These are phyloP conservation scores for Zasmidium angulare DNA, from an alignment of 2,329 filamentous ascomycete species.

Conservation along the genomic window DNA sequence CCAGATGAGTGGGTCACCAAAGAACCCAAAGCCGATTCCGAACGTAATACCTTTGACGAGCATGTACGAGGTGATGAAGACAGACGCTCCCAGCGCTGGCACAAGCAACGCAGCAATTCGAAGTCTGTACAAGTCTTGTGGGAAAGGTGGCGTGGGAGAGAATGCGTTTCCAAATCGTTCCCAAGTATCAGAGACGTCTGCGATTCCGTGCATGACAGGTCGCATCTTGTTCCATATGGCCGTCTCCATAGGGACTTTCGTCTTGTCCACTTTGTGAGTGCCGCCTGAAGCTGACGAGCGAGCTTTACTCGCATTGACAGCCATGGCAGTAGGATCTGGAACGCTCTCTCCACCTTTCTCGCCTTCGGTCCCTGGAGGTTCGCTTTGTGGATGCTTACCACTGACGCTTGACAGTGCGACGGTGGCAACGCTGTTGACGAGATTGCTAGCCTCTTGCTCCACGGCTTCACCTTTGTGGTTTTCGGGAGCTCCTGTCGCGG, in stretches of 20 bases:
- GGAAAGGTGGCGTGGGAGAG: slow-evolving; percentile 51
- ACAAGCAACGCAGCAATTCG: slow-evolving; percentile 48
- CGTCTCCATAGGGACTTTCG: slow-evolving; percentile 73
- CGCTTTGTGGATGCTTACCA: slow-evolving; percentile 71
- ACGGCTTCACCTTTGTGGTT: slow-evolving; percentile 81
- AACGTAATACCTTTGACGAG: slow-evolving; percentile 65
- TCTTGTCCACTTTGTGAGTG: slow-evolving; percentile 65
- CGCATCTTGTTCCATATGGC: slow-evolving; percentile 76
- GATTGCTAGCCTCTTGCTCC: slow-evolving; percentile 78
- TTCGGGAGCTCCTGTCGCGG: slow-evolving; percentile 77
- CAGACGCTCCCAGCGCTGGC: slow-evolving; percentile 43
- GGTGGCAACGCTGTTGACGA: slow-evolving; percentile 70
- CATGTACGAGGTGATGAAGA: slow-evolving; percentile 52
- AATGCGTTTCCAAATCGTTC: slow-evolving; percentile 62
- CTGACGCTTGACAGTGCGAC: slow-evolving; percentile 73
- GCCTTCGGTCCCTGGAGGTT: slow-evolving; percentile 52
- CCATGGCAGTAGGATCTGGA: slow-evolving; percentile 61
- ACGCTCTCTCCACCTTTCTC: slow-evolving; percentile 49
- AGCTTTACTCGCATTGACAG: slow-evolving; percentile 55
- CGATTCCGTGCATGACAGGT: slow-evolving; percentile 67
- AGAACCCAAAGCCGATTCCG: slow-evolving; percentile 71
- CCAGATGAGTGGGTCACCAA: slow-evolving; percentile 72
- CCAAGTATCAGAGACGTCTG: slow-evolving; percentile 61
- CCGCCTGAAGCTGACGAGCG: slow-evolving; percentile 54
- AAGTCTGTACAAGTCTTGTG: slow-evolving; percentile 43